Conservation (phyloP, 2,329 filamentous ascomycete species). For the Endoconidiophora polonica region DNA sequence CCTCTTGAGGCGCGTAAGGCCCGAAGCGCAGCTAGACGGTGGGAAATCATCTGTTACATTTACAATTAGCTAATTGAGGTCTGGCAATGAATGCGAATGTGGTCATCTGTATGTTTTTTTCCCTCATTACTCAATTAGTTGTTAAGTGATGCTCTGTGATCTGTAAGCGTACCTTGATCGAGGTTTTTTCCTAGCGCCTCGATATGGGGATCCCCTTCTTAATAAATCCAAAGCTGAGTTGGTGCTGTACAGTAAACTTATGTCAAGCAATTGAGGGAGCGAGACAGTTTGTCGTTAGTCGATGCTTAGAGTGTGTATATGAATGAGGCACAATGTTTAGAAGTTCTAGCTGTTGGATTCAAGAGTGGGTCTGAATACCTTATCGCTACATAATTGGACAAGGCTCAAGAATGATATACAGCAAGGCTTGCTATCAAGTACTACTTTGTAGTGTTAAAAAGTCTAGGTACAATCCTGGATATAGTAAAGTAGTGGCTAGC, state of each 20-base stretch:
- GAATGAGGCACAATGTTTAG: background rate
- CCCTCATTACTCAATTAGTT: too few species aligned
- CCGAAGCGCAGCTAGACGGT: conserved; percentile 20
- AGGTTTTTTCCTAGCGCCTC: too few species aligned
- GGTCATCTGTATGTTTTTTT: background rate
- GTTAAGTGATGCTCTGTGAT: too few species aligned
- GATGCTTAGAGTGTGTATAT: too few species aligned
- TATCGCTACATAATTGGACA: background rate
- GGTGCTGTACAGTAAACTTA: too few species aligned
- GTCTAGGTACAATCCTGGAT: too few species aligned
- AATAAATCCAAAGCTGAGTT: too few species aligned
- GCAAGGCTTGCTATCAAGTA: background rate
- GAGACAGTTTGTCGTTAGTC: too few species aligned
- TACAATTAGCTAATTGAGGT: background rate
- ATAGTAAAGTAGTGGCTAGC: too few species aligned
- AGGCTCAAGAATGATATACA: background rate
- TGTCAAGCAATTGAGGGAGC: too few species aligned
- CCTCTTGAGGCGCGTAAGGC: conserved; percentile 25
- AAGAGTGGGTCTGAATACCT: background rate
- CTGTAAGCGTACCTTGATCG: background rate
- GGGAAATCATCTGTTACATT: conserved; percentile 4
- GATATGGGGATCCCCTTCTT: too few species aligned
- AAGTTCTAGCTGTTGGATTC: background rate
- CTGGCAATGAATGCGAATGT: background rate
- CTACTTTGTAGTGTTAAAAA: too few species aligned